A percentile compares a stretch with the other conserved stretches of the same genome.
Evolutionary conservation across 768 basidiomycete genomes (phyloP).

Genomic region (Xerocomus brunneocitrinus): DNA sequence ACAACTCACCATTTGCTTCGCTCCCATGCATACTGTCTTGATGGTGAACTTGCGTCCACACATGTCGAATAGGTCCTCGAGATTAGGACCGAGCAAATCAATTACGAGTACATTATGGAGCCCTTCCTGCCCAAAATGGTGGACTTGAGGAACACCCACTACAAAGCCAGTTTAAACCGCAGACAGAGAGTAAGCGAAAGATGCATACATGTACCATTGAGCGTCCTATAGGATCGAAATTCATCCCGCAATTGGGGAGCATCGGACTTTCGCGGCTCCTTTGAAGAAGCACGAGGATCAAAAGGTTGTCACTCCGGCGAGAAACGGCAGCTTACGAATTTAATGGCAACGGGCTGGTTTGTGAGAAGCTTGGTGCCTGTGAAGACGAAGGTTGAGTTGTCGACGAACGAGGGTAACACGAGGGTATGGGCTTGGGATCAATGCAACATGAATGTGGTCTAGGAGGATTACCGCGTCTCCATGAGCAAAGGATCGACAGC

Average conservation of each 20-base stretch:
- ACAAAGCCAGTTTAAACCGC: slow-evolving; percentile 14
- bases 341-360: slow-evolving; percentile 89
- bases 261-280: slow-evolving; percentile 96
- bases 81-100: slow-evolving; percentile 93
- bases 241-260: slow-evolving; percentile 97
- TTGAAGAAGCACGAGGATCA: slow-evolving; percentile 17
- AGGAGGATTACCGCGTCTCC: slow-evolving; percentile 5
- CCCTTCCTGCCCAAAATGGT: slow-evolving; percentile 98
- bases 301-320: slow-evolving; percentile 7
- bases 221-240: slow-evolving; percentile 93
- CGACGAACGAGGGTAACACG: background rate
- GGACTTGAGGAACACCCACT: slow-evolving; percentile 97
- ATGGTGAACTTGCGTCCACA: slow-evolving; percentile 96
- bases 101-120: slow-evolving; percentile 94
- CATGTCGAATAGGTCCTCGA: slow-evolving; percentile 99
- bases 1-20: slow-evolving; percentile 89
- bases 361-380: slow-evolving; percentile 82
- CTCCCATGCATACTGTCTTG: slow-evolving; percentile 99
- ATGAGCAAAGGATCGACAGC: slow-evolving; percentile 4
- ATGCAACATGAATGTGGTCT: slow-evolving; percentile 5
- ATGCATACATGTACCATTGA: slow-evolving; percentile 80
- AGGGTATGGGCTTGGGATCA: slow-evolving; percentile 1
- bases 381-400: slow-evolving; percentile 14
- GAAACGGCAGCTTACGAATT: slow-evolving; percentile 66
- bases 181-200: slow-evolving; percentile 6